Evolutionary conservation across 805 yeast genomes (phyloP).

Genomic region (Sugiyamaella americana): DNA sequence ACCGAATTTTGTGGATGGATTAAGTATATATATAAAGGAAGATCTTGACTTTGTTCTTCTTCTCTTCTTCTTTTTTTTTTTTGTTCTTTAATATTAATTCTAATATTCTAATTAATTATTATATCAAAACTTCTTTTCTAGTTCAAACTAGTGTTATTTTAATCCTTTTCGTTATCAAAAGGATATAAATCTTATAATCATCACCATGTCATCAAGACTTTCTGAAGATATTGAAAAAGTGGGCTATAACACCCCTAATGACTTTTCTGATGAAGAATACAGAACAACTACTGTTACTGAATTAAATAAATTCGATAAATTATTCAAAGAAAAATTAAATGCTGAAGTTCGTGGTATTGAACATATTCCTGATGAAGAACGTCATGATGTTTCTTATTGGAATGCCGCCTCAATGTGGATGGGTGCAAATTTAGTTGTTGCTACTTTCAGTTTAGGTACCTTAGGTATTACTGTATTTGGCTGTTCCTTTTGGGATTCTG

Average conservation of each 20-base stretch:
- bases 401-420: slow-evolving; percentile 86
- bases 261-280: not conserved
- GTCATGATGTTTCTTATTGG: slow-evolving; percentile 57
- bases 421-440: slow-evolving; percentile 82
- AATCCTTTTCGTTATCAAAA: too few relatives aligned
- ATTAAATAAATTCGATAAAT: not conserved
- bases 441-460: slow-evolving; percentile 77
- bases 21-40: too few relatives aligned
- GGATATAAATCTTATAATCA: too few relatives aligned
- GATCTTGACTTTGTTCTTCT: not conserved
- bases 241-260: not conserved
- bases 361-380: slow-evolving; percentile 71
- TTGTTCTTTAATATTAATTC: not conserved
- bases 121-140: not conserved
- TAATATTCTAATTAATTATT: too few relatives aligned
- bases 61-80: not conserved
- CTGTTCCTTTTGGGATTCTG: slow-evolving; percentile 67
- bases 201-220: not conserved
- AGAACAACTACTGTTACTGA: not conserved
- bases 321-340: slow-evolving; percentile 11
- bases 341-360: slow-evolving; percentile 74
- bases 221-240: not conserved
- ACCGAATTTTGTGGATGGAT: not conserved
- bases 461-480: slow-evolving; percentile 59
- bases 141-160: too few relatives aligned